phyloP scores from a whole-genome alignment of 768 basidiomycete genomes.

The Lentinula aciculospora region DNA sequence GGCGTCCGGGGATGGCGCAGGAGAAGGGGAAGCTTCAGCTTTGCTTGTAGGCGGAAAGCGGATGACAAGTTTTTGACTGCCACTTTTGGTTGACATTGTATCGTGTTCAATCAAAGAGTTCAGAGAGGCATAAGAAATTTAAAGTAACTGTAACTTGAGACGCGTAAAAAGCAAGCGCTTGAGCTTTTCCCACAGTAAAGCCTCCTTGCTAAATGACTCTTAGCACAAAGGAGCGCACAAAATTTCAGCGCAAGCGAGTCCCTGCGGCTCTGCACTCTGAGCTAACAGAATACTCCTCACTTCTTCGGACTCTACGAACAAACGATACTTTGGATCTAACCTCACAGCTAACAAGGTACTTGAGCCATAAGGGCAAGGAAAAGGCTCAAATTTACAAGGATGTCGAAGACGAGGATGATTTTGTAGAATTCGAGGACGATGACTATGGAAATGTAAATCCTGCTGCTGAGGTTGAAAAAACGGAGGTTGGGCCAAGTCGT shows the following conservation, averaged over 20 bases:
- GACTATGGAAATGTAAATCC: slow-evolving; percentile 5
- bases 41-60: slow-evolving; percentile 15
- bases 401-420: slow-evolving; percentile 19
- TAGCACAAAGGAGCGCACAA: too few species aligned
- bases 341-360: slow-evolving; percentile 36
- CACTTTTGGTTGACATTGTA: not conserved
- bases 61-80: slow-evolving; percentile 3
- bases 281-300: slow-evolving; percentile 59
- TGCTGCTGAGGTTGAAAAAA: not conserved
- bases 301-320: slow-evolving; percentile 60
- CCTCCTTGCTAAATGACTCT: too few species aligned
- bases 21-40: slow-evolving; percentile 15
- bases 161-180: not conserved
- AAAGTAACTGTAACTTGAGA: too few species aligned
- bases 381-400: slow-evolving; percentile 16
- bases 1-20: slow-evolving; percentile 16
- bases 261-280: slow-evolving; percentile 56
- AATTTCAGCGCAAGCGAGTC: slow-evolving; percentile 34
- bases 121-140: not conserved
- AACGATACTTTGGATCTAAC: slow-evolving; percentile 53
- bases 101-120: not conserved
- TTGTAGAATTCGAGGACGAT: not conserved
- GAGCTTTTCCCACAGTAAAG: not conserved
- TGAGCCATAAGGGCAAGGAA: slow-evolving; percentile 13
- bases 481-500: not conserved